A percentile compares a stretch with the other conserved stretches of the same genome.
These are phyloP conservation scores for Trichoderma polysporum DNA, from an alignment of 2,329 filamentous ascomycete species.

Conservation along the genomic window DNA sequence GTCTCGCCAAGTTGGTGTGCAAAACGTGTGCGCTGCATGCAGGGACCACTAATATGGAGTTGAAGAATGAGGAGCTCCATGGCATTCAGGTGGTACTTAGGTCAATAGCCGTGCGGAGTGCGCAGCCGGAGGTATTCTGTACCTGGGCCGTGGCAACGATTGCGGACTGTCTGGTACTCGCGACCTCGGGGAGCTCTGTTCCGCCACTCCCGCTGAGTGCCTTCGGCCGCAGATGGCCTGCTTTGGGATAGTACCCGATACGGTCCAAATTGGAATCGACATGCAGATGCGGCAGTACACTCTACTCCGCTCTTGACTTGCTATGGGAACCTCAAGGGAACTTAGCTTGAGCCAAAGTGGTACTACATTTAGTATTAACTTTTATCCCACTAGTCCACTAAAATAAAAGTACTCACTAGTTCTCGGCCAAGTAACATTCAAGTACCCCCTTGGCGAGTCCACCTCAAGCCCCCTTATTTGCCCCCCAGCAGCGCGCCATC, in stretches of 20 bases:
- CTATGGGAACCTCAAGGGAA: background rate
- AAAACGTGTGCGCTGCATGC: conserved; percentile 11
- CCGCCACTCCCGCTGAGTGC: background rate
- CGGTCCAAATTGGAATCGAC: background rate
- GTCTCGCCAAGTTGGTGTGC: conserved; percentile 4
- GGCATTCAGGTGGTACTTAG: conserved; percentile 9
- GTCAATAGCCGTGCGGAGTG: background rate
- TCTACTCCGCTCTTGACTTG: background rate
- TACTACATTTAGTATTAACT: no score
- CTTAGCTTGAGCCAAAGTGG: background rate
- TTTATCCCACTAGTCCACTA: no score
- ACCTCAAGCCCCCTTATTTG: conserved; percentile 7
- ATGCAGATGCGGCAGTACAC: background rate
- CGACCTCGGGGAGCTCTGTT: background rate
- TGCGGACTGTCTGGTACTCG: background rate
- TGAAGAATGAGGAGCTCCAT: conserved; percentile 6
- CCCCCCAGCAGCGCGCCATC: conserved; percentile 2
- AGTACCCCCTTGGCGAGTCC: background rate
- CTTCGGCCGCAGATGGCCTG: background rate
- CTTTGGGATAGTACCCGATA: background rate
- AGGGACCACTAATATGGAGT: conserved; percentile 14
- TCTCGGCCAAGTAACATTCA: background rate
- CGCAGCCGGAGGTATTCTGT: background rate
- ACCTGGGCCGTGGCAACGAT: background rate
- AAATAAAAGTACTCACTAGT: background rate